Evolutionary conservation across 148 eudicot genomes (phyloP).

Genomic region (Camellia lanceoleosa): DNA sequence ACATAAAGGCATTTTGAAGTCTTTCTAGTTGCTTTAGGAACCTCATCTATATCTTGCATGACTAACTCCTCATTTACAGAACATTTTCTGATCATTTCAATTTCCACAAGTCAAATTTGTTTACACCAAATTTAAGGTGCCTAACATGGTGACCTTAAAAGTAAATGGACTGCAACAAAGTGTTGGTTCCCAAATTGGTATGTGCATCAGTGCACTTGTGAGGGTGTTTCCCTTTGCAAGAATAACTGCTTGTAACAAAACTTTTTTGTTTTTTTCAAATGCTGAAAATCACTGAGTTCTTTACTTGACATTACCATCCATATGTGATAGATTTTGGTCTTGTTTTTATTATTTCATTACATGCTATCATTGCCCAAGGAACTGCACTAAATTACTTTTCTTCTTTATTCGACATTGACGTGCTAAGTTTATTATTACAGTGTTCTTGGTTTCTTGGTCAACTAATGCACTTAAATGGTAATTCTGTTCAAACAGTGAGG

Average conservation of each 20-base stretch:
- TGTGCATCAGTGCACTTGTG: neutral
- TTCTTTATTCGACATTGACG: neutral
- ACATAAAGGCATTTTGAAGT: neutral
- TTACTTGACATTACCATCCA: neutral
- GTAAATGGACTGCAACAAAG: neutral
- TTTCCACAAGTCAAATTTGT: neutral
- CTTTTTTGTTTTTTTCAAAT: neutral
- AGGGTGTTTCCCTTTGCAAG: neutral
- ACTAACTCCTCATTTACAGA: neutral
- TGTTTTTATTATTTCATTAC: neutral
- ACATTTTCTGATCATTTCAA: neutral
- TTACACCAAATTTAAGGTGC: neutral
- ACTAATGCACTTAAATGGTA: neutral
- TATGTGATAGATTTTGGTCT: neutral
- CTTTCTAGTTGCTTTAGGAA: neutral
- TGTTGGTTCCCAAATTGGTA: neutral
- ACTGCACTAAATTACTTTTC: neutral
- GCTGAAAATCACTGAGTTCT: neutral
- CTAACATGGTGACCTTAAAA: neutral
- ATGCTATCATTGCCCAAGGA: neutral
- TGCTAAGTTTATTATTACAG: neutral
- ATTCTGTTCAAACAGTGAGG: neutral
- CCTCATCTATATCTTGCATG: neutral
- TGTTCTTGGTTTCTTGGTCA: neutral
- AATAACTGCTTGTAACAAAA: neutral